Evolutionary conservation across 2,329 filamentous ascomycete genomes (phyloP).

Genomic region (Pseudovirgaria hyperparasitica): DNA sequence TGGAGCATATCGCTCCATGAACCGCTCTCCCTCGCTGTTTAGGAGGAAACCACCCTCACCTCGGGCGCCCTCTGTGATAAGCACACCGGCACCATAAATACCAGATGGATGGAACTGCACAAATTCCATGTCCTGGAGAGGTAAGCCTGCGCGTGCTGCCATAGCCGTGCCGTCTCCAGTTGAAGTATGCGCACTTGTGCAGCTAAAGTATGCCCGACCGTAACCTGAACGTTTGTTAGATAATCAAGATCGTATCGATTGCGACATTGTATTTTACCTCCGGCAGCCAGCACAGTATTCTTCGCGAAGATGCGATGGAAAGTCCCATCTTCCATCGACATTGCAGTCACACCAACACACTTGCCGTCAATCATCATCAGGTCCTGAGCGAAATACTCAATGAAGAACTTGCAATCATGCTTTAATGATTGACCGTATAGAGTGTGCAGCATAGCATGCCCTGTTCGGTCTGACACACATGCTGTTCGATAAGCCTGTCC

Average conservation of each 20-base stretch:
- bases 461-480: conserved; percentile 34
- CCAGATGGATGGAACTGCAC: conserved; percentile 39
- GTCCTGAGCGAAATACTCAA: conserved; percentile 38
- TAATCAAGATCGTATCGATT: neutral
- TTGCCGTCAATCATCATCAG: conserved; percentile 35
- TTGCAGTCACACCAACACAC: conserved; percentile 33
- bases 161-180: conserved; percentile 40
- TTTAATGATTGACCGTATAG: conserved; percentile 37
- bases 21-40: conserved; percentile 35
- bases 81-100: conserved; percentile 37
- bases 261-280: conserved; percentile 17
- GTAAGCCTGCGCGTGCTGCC: conserved; percentile 34
- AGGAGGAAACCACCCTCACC: conserved; percentile 38
- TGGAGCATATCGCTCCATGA: conserved; percentile 40
- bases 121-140: conserved; percentile 39
- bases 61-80: conserved; percentile 38
- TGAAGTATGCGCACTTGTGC: conserved; percentile 36
- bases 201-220: conserved; percentile 38
- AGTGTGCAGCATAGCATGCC: conserved; percentile 38
- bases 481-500: conserved; percentile 37
- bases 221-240: conserved; percentile 20
- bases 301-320: conserved; percentile 34
- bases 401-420: conserved; percentile 36
- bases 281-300: conserved; percentile 37
- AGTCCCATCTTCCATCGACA: conserved; percentile 38